phyloP scores from a whole-genome alignment of 2,329 filamentous ascomycete genomes.

The Penicillium sp. region DNA sequence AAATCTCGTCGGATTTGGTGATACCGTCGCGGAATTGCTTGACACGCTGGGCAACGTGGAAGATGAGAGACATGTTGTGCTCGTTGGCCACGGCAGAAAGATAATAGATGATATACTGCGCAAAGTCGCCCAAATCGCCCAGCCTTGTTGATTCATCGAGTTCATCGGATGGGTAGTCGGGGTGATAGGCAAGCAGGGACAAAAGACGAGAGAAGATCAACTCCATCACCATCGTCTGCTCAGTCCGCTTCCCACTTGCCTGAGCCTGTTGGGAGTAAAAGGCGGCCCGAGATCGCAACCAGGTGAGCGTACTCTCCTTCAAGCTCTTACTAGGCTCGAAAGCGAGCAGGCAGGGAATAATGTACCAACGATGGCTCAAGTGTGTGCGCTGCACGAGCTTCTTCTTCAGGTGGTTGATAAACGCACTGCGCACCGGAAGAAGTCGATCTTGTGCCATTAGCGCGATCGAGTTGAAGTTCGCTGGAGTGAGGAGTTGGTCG shows the following conservation, averaged over 20 bases:
- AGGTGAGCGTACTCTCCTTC: conserved; percentile 77
- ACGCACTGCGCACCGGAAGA: conserved; percentile 73
- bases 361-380: conserved; percentile 83
- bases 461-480: conserved; percentile 79
- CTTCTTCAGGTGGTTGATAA: conserved; percentile 86
- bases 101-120: conserved; percentile 88
- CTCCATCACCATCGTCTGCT: conserved; percentile 72
- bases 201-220: conserved; percentile 79
- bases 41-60: conserved; percentile 87
- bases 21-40: conserved; percentile 88
- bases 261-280: conserved; percentile 59
- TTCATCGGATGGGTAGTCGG: conserved; percentile 67
- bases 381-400: conserved; percentile 58
- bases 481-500: conserved; percentile 72
- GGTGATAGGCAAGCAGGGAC: conserved; percentile 88
- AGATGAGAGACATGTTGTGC: conserved; percentile 84
- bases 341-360: conserved; percentile 84
- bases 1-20: conserved; percentile 53
- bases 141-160: conserved; percentile 51
- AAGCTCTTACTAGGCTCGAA: conserved; percentile 81
- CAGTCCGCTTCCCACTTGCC: conserved; percentile 40
- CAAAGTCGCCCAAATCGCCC: conserved; percentile 73
- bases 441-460: conserved; percentile 79
- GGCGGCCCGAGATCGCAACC: conserved; percentile 80
- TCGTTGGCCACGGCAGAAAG: conserved; percentile 80